These are phyloP conservation scores for Penicillium sp. DNA, from an alignment of 2,329 filamentous ascomycete species.

Conservation along the genomic window DNA sequence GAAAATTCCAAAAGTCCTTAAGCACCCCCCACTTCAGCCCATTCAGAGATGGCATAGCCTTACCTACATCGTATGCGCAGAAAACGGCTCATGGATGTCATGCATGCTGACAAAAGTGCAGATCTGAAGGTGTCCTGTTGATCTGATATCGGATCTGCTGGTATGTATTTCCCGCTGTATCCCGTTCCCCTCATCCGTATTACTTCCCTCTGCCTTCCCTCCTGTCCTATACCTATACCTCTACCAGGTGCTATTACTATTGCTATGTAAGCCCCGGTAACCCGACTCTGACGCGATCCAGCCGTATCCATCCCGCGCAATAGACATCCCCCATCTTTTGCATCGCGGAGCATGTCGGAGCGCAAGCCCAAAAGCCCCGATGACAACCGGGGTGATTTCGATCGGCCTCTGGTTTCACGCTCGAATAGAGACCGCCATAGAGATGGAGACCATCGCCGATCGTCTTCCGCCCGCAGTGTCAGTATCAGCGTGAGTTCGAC, in stretches of 20 bases:
- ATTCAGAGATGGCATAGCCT: not conserved
- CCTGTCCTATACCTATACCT: not conserved
- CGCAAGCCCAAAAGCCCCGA: constrained; percentile 3
- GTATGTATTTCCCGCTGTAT: constrained; percentile 5
- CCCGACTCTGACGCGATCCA: constrained; percentile 2
- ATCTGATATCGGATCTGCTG: constrained; percentile 1
- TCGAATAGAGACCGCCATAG: constrained; percentile 1
- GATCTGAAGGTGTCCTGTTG: not conserved
- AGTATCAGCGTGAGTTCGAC: constrained; percentile 3
- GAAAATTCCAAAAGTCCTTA: constrained; percentile 1
- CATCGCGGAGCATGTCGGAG: constrained; percentile 21
- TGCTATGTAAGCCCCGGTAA: constrained; percentile 2
- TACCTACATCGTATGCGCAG: constrained; percentile 1
- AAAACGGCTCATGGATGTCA: constrained; percentile 10
- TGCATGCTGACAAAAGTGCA: constrained; percentile 14
- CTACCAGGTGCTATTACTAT: not conserved
- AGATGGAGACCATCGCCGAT: not conserved
- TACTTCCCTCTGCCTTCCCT: not conserved
- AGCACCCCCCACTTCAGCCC: not conserved
- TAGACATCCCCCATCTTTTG: not conserved
- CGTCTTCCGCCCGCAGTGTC: not conserved
- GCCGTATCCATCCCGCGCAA: not conserved
- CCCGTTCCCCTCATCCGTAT: constrained; percentile 1
- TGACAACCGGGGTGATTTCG: not conserved
- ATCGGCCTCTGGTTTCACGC: not conserved